Evolutionary conservation across 139 green algal genomes (phyloP).

Genomic region (Medakamo hakoo): DNA sequence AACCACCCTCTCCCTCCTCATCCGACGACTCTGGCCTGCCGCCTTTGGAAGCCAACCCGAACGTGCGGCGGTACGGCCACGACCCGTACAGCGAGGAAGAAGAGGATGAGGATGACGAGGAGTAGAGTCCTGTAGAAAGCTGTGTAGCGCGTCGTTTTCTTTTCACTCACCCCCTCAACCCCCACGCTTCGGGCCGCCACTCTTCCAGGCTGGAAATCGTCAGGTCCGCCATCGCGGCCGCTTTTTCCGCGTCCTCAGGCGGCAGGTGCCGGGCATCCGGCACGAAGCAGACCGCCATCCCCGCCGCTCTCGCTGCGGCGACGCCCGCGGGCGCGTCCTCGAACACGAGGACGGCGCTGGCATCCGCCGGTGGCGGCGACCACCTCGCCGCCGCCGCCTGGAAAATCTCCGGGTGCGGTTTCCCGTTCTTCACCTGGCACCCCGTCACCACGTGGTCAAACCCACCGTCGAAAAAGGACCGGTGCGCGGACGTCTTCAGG

Average conservation of each 20-base stretch:
- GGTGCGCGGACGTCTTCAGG: constrained; percentile 58
- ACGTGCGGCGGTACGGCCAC: background rate
- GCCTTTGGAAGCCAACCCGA: background rate
- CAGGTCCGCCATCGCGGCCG: constrained; percentile 11
- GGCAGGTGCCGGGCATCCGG: background rate
- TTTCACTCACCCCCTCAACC: constrained; percentile 32
- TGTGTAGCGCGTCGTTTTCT: too few relatives aligned
- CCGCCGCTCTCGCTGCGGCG: constrained; percentile 39
- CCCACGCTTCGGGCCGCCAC: constrained; percentile 24
- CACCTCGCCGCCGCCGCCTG: constrained; percentile 29
- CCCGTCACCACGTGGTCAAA: constrained; percentile 36
- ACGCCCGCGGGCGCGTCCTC: constrained; percentile 63
- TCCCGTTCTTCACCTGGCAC: constrained; percentile 39
- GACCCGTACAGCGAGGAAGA: too few relatives aligned
- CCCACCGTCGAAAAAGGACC: constrained; percentile 44
- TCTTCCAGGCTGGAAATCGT: constrained; percentile 21
- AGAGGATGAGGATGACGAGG: too few relatives aligned
- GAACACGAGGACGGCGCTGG: constrained; percentile 41
- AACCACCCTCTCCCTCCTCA: too few relatives aligned
- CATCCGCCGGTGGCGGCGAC: background rate
- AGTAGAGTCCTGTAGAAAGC: too few relatives aligned
- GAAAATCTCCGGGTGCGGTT: constrained; percentile 78
- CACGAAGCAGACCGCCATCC: constrained; percentile 26
- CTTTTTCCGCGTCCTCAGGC: background rate
- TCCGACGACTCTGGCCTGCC: background rate